phyloP scores from a whole-genome alignment of 2,329 filamentous ascomycete species.

The Beauveria medogensis region DNA sequence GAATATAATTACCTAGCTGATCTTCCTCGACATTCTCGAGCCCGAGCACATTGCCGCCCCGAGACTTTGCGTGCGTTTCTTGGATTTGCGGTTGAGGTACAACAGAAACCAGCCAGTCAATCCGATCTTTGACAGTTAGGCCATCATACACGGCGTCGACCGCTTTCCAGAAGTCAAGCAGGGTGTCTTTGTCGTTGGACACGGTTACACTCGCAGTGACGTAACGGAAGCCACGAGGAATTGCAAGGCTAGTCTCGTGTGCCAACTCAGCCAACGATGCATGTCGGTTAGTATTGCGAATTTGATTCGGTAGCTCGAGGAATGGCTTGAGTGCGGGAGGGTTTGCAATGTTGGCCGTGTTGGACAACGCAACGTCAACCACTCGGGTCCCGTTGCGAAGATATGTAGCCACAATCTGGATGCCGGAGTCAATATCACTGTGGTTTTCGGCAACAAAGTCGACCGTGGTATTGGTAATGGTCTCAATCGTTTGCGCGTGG shows the following conservation, averaged over 20 bases:
- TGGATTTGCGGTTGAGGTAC: slow-evolving; percentile 13
- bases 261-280: slow-evolving; percentile 12
- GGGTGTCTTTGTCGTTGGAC: slow-evolving; percentile 10
- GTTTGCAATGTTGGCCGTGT: slow-evolving; percentile 10
- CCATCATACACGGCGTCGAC: slow-evolving; percentile 11
- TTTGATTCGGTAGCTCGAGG: slow-evolving; percentile 12
- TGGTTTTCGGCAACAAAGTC: slow-evolving; percentile 10
- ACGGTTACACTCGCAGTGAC: slow-evolving; percentile 14
- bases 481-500: slow-evolving; percentile 6
- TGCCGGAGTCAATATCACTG: slow-evolving; percentile 2
- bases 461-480: slow-evolving; percentile 1
- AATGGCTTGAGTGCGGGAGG: slow-evolving; percentile 10
- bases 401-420: slow-evolving; percentile 11
- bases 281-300: slow-evolving; percentile 3
- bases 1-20: slow-evolving; percentile 12
- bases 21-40: slow-evolving; percentile 7
- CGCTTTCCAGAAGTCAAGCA: slow-evolving; percentile 11
- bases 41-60: slow-evolving; percentile 13
- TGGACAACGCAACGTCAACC: slow-evolving; percentile 6
- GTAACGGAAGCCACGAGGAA: slow-evolving; percentile 14
- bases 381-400: slow-evolving; percentile 9
- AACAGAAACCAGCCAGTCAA: slow-evolving; percentile 14
- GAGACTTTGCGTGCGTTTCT: not conserved
- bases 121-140: slow-evolving; percentile 11
- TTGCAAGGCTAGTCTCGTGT: slow-evolving; percentile 10